These are phyloP conservation scores for Piper longum DNA, from an alignment of 164 flowering plant genomes.

Conservation along the genomic window DNA sequence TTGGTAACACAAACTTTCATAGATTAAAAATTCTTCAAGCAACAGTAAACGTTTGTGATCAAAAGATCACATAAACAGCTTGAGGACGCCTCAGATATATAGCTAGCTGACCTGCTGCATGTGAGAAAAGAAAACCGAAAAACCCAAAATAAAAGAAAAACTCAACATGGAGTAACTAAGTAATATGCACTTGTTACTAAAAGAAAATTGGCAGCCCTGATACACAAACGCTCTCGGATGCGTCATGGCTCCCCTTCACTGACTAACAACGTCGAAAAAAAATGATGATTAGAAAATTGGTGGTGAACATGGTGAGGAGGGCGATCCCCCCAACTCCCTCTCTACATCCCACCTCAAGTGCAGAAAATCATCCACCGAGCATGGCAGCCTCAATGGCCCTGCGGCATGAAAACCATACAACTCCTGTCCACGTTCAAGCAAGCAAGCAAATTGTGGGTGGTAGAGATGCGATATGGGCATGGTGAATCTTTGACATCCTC, in stretches of 20 bases:
- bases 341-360: slow-evolving; percentile 42
- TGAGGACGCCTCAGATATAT: too few species aligned
- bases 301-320: background rate
- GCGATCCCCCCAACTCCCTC: slow-evolving; percentile 2
- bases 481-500: slow-evolving; percentile 20
- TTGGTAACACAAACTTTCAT: too few species aligned
- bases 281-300: background rate
- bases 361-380: slow-evolving; percentile 48
- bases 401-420: slow-evolving; percentile 35
- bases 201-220: too few species aligned
- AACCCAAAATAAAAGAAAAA: too few species aligned
- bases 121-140: too few species aligned
- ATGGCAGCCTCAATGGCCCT: slow-evolving; percentile 45
- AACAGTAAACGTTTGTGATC: too few species aligned
- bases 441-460: slow-evolving; percentile 36
- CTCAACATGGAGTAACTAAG: too few species aligned
- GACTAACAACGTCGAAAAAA: background rate
- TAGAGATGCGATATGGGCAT: slow-evolving; percentile 47
- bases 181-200: too few species aligned
- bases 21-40: too few species aligned
- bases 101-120: too few species aligned
- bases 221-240: too few species aligned
- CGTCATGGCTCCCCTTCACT: background rate
- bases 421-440: slow-evolving; percentile 41
- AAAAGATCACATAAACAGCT: too few species aligned